A percentile compares a stretch with the other conserved stretches of the same genome.
Evolutionary conservation across 208 protist species (phyloP).

Genomic region (Wallacemonas sp.): DNA sequence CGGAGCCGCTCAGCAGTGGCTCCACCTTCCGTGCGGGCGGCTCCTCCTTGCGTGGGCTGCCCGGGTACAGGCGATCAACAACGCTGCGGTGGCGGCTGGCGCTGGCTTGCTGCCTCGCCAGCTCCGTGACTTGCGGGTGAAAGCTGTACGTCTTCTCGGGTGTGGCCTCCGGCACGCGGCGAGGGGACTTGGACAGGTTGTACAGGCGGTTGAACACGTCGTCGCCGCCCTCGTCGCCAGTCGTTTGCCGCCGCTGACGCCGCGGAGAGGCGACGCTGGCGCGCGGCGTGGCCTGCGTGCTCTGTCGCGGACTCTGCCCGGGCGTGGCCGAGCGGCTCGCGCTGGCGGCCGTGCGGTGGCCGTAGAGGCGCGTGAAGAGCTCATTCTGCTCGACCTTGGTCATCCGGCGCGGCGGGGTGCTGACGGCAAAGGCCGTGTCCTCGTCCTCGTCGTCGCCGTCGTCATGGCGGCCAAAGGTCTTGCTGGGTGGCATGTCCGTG

Average conservation of each 20-base stretch:
- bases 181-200: constrained; percentile 16
- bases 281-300: neutral
- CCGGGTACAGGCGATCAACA: constrained; percentile 44
- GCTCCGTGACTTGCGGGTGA: constrained; percentile 50
- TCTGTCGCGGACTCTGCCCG: constrained; percentile 4
- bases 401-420: constrained; percentile 7
- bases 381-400: constrained; percentile 3
- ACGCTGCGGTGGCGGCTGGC: constrained; percentile 26
- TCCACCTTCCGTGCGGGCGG: constrained; percentile 14
- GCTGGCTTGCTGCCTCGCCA: constrained; percentile 32
- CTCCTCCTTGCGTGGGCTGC: constrained; percentile 21
- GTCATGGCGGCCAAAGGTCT: neutral
- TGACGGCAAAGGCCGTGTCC: neutral
- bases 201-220: constrained; percentile 39
- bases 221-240: constrained; percentile 5
- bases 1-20: constrained; percentile 6
- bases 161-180: constrained; percentile 8
- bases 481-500: neutral
- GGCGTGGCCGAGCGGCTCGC: constrained; percentile 9
- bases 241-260: neutral
- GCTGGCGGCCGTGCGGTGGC: constrained; percentile 14
- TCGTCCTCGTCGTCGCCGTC: neutral
- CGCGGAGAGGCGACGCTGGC: constrained; percentile 3
- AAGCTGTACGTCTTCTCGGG: constrained; percentile 17
- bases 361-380: constrained; percentile 16